Base-by-base conservation (phyloP, 2,329 filamentous ascomycete species). In the Trichothecium sympodiale region DNA sequence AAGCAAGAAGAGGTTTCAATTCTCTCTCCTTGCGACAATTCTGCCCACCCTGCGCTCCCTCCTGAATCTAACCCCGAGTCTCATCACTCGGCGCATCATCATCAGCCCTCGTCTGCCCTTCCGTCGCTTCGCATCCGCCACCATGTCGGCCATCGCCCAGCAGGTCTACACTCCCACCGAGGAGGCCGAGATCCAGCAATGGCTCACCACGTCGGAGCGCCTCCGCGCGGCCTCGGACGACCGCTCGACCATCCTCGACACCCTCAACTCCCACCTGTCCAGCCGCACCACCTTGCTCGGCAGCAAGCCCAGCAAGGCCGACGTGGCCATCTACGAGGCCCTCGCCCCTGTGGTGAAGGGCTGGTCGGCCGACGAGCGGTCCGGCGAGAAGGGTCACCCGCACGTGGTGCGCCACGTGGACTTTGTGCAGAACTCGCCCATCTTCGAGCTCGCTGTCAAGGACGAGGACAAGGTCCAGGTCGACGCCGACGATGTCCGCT, bases 341-440 rank as follows among this genome's bases (percentile, higher is more conserved):
- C 70, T 94, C 25, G 81, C 80, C 1, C 82, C 86, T 10, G 55
- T 81, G 28, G 84, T 94, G 40, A 74, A 80, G 53, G 67, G 69
- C 45, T 96, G 89, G 89, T 74, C 73, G 3, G 63, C 81, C 32
- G 87, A 95, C 64, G 77, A 94, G 71, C 77, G 84, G 53, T 94
- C 89, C 16, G 89, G 89, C 43, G 78, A 94, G 65, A 72, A 86
- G 44, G 89, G 89, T 42, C 81, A 82, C 59, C 88, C 93, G 43
- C 80, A 96, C 62, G 83, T 96, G 46, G 84, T 95, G 39, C 84
- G 89, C 46, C 83, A 85, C 57, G 62, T 95, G 53, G 89, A 95
- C 64, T 94, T 95, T 56, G 84, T 96, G 44, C 89, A 96, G 69
- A 94, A 94, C 65, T 81, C 83, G 32, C 67, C 78, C 31, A 71